Evolutionary conservation across 371 early-diverging fungal species (phyloP).

Genomic region (Mortierella sp.): DNA sequence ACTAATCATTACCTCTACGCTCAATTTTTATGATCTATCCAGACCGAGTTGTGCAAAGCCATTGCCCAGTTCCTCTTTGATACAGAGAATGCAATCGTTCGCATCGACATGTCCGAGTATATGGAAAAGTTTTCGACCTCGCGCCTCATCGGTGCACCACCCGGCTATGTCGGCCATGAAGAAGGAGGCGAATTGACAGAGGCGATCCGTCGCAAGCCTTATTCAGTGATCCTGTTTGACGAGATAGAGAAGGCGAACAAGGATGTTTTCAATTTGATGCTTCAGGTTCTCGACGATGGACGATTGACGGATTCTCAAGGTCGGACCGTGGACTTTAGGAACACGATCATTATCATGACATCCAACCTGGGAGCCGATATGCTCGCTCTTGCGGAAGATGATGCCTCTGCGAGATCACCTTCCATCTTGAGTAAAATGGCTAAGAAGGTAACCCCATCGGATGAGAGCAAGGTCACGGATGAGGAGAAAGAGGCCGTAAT

Average conservation of each 20-base stretch:
- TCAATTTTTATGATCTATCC: background rate
- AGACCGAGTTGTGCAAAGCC: constrained; percentile 89
- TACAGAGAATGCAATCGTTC: constrained; percentile 83
- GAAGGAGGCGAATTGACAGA: constrained; percentile 91
- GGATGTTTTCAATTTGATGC: constrained; percentile 76
- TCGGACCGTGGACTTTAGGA: constrained; percentile 86
- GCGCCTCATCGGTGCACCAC: constrained; percentile 91
- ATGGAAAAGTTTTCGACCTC: constrained; percentile 84
- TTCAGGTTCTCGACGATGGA: constrained; percentile 94
- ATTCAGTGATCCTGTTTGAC: constrained; percentile 89
- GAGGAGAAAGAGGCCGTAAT: constrained; percentile 57
- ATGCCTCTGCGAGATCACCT: constrained; percentile 31
- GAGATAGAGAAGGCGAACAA: constrained; percentile 90
- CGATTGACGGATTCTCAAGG: constrained; percentile 89
- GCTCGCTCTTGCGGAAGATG: constrained; percentile 50
- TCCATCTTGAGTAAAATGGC: constrained; percentile 17
- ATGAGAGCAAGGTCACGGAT: constrained; percentile 51
- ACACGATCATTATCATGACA: constrained; percentile 95
- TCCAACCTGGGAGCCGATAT: constrained; percentile 80
- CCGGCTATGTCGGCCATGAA: constrained; percentile 90
- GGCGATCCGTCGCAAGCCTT: constrained; percentile 89
- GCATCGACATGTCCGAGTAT: constrained; percentile 95
- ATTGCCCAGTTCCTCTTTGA: constrained; percentile 90
- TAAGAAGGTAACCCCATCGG: constrained; percentile 6
- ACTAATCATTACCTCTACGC: no score